These are phyloP conservation scores for Gleditsia sinensis DNA, from an alignment of 306 rosid species.

Conservation along the genomic window DNA sequence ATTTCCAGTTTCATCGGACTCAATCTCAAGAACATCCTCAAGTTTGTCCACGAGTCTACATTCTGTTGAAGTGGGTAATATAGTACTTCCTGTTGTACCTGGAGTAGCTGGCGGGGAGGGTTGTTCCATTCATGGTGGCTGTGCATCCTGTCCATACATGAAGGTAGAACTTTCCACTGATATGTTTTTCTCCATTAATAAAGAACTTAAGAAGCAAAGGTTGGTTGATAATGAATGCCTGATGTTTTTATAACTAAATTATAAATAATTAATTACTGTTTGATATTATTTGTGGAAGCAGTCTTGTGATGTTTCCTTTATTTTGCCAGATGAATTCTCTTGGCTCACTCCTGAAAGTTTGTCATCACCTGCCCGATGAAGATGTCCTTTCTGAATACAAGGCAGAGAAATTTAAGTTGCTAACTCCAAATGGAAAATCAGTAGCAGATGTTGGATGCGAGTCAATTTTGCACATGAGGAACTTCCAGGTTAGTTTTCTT, in stretches of 20 bases:
- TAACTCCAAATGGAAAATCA: constrained; percentile 82
- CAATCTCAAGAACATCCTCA: constrained; percentile 66
- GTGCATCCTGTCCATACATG: constrained; percentile 99
- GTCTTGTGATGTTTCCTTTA: constrained; percentile 34
- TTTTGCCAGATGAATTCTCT: constrained; percentile 90
- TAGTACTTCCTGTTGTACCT: constrained; percentile 70
- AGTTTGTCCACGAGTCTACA: constrained; percentile 46
- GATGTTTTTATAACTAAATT: not conserved
- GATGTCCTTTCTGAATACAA: constrained; percentile 52
- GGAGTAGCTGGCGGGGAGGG: constrained; percentile 94
- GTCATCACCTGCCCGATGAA: constrained; percentile 65
- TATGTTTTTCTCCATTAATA: constrained; percentile 22
- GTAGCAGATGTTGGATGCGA: constrained; percentile 96
- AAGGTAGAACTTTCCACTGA: constrained; percentile 58
- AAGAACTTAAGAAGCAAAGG: not conserved
- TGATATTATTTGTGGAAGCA: constrained; percentile 24
- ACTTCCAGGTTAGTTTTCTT: constrained; percentile 75
- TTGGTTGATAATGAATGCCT: not conserved
- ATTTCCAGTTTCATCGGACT: constrained; percentile 95
- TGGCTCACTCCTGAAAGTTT: constrained; percentile 78
- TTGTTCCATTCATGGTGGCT: constrained; percentile 92
- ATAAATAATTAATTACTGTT: not conserved
- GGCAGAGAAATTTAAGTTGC: constrained; percentile 73
- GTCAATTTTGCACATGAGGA: constrained; percentile 97
- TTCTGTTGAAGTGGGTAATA: constrained; percentile 50